phyloP scores from a whole-genome alignment of 2,329 filamentous ascomycete genomes.

The Biscogniauxia mediterranea region DNA sequence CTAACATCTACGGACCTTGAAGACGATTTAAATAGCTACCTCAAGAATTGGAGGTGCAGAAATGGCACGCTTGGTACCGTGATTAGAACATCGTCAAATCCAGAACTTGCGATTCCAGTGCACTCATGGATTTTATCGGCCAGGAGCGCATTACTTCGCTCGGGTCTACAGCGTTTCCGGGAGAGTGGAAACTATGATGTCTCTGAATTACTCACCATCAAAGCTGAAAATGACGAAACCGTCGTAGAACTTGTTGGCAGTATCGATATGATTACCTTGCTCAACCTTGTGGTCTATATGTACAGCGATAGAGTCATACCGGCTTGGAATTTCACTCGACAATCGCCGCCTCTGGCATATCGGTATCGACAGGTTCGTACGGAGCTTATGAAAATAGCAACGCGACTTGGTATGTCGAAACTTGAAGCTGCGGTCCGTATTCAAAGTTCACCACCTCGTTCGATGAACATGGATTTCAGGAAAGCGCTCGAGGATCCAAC shows the following conservation, averaged over 20 bases:
- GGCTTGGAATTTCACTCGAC: slow-evolving; percentile 78
- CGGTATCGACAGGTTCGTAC: slow-evolving; percentile 76
- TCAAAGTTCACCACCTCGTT: slow-evolving; percentile 64
- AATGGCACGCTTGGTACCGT: slow-evolving; percentile 43
- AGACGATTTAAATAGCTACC: slow-evolving; percentile 54
- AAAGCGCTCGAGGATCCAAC: slow-evolving; percentile 63
- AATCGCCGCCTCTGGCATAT: slow-evolving; percentile 62
- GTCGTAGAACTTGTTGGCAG: slow-evolving; percentile 64
- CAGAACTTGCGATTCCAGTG: slow-evolving; percentile 71
- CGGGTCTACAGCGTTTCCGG: slow-evolving; percentile 58
- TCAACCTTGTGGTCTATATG: slow-evolving; percentile 76
- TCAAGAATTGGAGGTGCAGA: slow-evolving; percentile 39
- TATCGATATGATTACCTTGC: slow-evolving; percentile 72
- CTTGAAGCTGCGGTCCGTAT: slow-evolving; percentile 76
- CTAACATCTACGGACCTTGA: slow-evolving; percentile 66
- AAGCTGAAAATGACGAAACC: slow-evolving; percentile 48
- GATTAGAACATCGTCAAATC: slow-evolving; percentile 58
- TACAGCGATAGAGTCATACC: slow-evolving; percentile 81
- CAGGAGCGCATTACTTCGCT: slow-evolving; percentile 68
- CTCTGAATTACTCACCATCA: slow-evolving; percentile 60
- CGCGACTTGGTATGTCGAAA: slow-evolving; percentile 64
- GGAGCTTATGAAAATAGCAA: slow-evolving; percentile 86
- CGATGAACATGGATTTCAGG: slow-evolving; percentile 68
- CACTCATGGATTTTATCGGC: slow-evolving; percentile 79
- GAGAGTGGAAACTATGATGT: slow-evolving; percentile 53